Base-by-base conservation (phyloP, 441 rosid species). In the Croton laevigatus region DNA sequence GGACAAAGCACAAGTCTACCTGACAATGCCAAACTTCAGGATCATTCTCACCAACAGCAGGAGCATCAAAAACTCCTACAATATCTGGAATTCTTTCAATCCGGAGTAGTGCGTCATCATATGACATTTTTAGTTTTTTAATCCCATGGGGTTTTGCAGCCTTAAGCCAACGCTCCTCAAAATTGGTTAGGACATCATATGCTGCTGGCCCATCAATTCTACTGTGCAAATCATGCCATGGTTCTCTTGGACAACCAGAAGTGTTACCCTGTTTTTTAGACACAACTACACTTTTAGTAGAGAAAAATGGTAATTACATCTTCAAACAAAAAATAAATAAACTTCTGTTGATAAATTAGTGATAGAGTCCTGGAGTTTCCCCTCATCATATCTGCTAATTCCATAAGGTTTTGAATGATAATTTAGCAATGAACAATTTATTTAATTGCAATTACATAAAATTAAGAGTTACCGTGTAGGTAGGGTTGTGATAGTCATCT, bases 141-240 rank as follows among this genome's bases (percentile, higher is more conserved):
- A 89, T 74, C 70, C 86, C 97, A 9, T n/a, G 86, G 66, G 94
- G 97, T 80, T 91, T 93, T 6, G 97, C 77, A 73, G 93, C 93
- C 81, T 89, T 96, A 3, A 72, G 57, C 99, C 98, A 93, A 19
- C 99, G 90, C 81, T 93, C 94, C 85, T 96, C 92, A 72, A 96
- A 96, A 80, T 93, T 96, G 45, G 86, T 82, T 61, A 96, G 80
- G 37, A 91, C 90, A 76, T 96, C 99, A 80, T 93, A 96, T 17
- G 99, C 98, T 54, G 98, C 97, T 9, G 99, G 97, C 66, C 99
- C 98, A 83, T 93, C 97, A 71, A 93, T 90, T 84, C 69, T 89
- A 65, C 88, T 59, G 79, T 96, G 99, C 81, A 96, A 62, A 77
- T 96, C 99, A 81, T 96, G 98, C 97, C 99, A 96, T 52, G 98